Evolutionary conservation across 2,329 filamentous ascomycete species (phyloP), one percentile per base, ranked within the genome.

Genomic region (Lecanicillium sp.): DNA sequence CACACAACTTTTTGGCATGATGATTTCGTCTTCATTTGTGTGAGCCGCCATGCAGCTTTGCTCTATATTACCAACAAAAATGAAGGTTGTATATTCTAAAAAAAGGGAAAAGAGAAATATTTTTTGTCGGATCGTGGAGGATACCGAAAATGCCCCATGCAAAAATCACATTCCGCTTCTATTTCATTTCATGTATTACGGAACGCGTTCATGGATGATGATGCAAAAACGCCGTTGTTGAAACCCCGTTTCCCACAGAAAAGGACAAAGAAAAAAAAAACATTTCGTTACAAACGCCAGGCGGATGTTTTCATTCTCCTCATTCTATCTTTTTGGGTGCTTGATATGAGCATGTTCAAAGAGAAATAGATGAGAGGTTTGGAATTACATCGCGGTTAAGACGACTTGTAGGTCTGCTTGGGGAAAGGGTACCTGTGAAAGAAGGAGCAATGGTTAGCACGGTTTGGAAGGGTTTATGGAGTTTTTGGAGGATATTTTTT

Each of bases 361-460:
- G 45, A 48, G 44, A 50, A 51, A 51, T 40, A 44, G 27, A 27
- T 51, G 50, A 56, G 47, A 58, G 49, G 37, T 21, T 11, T 19
- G 23, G 35, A 10, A 21, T 19, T 40, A 20, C 20, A n/a, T 40
- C n/a, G 23, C 45, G 38, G 56, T 58, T 62, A 67, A 48, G 70
- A 71, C 54, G 75, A 64, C 59, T 76, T 68, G 70, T 89, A 91
- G 56, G 79, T 73, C 70, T 90, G 81, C 78, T 91, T 90, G 62
- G 86, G 86, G 75, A 82, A 86, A 57, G 87, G 87, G 74, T 82
- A 90, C 57, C 86, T 90, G 63, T 15, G 42, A 41, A 47, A 48
- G 49, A 51, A 32, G 12, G 26, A 43, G 9, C 35, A 43, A 36
- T 45, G 36, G 35, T 52, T 38, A 44, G 37, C 17, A 41, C 19